Evolutionary conservation across 768 basidiomycete genomes (phyloP), one percentile per base, ranked within the genome.

Genomic region (Sistotremastrum niveocremeum): DNA sequence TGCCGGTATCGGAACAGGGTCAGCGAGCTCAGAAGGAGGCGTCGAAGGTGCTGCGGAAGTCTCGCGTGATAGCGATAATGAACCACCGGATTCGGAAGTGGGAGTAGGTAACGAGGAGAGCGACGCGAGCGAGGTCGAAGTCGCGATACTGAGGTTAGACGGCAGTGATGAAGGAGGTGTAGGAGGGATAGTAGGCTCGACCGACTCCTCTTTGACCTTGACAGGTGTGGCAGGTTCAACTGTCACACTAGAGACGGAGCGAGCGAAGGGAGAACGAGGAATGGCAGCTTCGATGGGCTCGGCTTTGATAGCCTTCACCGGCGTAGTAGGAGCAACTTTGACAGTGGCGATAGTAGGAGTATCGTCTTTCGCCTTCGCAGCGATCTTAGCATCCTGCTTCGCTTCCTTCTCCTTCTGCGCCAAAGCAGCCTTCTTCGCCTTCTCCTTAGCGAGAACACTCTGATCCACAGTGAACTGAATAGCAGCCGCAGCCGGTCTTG

Each of bases 391-490:
- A 33, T 7, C 37, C 39, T 11, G 35, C 28, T 39, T 12, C 37
- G 44, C 5, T 11, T 39, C 39, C 39, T 48, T 49, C 33, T 49
- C 37, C 42, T 56, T 55, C 47, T 56, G 61, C 43, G 74, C 70
- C 51, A 67, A 61, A 62, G 76, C 75, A 7, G 73, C 77, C 38
- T 75, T 65, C 58, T 84, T 82, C 36, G 58, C 62, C 48, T 66
- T 59, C 20, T 20, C 20, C 20, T 20, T 20, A 20, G 20, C 20
- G 47, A 94, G 68, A 44, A 85, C 65, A 35, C 67, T 74, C 61
- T 85, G 81, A 61, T 94, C 91, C 49, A 98, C 78, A 7, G 95
- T 99, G 70, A 99, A 97, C 67, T 99, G 90, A 61, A 94, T 93
- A 43, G 95, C 95, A 57, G 89, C 83, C 8, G 89, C 87, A 6